These are phyloP conservation scores for Carpinus fangiana DNA, from an alignment of 306 rosid genomes.

Conservation along the genomic window DNA sequence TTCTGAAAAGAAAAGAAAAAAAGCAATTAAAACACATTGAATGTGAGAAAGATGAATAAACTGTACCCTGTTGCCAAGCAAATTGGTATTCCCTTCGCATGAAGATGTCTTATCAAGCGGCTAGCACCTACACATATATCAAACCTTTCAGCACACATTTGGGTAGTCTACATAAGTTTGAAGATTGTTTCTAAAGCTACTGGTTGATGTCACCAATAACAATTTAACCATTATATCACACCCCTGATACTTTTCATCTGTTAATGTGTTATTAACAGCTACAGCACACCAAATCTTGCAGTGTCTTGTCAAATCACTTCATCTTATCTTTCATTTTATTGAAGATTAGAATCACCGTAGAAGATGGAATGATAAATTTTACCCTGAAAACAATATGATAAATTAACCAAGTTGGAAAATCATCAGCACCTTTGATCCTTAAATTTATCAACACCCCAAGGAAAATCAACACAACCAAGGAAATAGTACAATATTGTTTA, in stretches of 20 bases:
- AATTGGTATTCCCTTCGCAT: constrained; percentile 75
- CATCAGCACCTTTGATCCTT: neutral
- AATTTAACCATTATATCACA: neutral
- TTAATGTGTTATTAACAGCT: neutral
- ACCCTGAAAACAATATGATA: neutral
- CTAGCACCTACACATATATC: constrained; percentile 60
- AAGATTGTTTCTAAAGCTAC: neutral
- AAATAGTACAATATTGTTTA: neutral
- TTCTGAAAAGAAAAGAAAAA: neutral
- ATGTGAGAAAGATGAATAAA: constrained; percentile 13
- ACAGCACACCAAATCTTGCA: neutral
- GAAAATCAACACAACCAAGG: neutral
- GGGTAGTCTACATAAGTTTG: neutral
- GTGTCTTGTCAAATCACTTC: neutral
- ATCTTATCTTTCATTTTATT: neutral
- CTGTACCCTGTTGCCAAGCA: constrained; percentile 81
- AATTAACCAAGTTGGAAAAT: neutral
- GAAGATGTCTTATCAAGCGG: constrained; percentile 71
- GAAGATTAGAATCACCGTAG: neutral
- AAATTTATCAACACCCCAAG: neutral
- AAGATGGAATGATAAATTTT: neutral
- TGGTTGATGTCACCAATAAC: neutral
- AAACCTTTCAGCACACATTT: neutral
- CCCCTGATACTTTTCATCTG: neutral
- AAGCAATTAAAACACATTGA: neutral